These are phyloP conservation scores for Rosa lucieae DNA, from an alignment of 306 rosid species.

Conservation along the genomic window DNA sequence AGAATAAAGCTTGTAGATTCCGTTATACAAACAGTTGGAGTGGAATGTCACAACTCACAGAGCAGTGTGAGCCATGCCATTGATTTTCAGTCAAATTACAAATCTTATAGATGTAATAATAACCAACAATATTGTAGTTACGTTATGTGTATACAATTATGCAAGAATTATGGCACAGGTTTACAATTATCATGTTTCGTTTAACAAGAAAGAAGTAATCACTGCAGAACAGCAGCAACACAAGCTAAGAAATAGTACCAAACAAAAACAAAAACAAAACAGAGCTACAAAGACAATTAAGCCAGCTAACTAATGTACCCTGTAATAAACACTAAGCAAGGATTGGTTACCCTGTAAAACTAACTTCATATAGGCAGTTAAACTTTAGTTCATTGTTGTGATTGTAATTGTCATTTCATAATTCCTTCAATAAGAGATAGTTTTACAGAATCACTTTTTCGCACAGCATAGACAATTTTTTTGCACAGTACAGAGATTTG, in stretches of 20 bases:
- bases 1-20: neutral
- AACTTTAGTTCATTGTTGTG: neutral
- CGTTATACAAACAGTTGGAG: too few relatives aligned
- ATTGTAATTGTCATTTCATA: neutral
- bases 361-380: too few relatives aligned
- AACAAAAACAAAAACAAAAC: constrained; percentile 1
- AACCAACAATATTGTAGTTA: too few relatives aligned
- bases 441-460: neutral
- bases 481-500: neutral
- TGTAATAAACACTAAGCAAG: too few relatives aligned
- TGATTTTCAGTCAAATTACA: too few relatives aligned
- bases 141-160: too few relatives aligned
- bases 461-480: neutral
- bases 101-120: too few relatives aligned
- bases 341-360: too few relatives aligned
- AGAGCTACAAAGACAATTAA: neutral
- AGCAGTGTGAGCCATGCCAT: too few relatives aligned
- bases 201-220: neutral
- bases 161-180: neutral
- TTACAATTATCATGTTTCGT: neutral
- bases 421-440: neutral
- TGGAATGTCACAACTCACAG: too few relatives aligned
- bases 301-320: neutral
- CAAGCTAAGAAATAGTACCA: too few relatives aligned
- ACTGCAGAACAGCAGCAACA: neutral